Base-by-base conservation (phyloP, 2,329 filamentous ascomycete species). In the Colletotrichum coccodes region DNA sequence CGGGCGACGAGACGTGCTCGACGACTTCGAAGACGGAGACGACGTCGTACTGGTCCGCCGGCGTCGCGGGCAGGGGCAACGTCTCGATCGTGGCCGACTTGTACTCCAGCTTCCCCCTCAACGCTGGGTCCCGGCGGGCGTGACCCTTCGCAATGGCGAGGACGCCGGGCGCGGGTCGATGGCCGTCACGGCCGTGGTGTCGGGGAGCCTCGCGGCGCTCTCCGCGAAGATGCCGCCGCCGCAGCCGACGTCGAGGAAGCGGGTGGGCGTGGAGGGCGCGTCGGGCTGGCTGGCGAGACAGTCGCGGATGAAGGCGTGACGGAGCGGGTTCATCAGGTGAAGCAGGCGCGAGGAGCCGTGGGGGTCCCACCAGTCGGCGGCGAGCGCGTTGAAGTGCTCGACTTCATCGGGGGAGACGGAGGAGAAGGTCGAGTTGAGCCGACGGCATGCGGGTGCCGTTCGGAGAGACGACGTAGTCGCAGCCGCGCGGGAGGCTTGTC, bases 161-260 rank as follows among this genome's bases (percentile, higher is more conserved):
- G 32, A 96, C 92, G 49, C 89, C 89, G 1, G 90, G 86, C 14
- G 91, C 0, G 94, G 93, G 79, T 97, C 94, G 72, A 97, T 91
- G 53, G 91, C 94, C 0, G 90, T 91, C 3, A 96, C 93, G 58
- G 83, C 86, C 3, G 78, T 76, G 0, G 92, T 93, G 47, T 82
- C 84, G 0, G 87, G 81, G 38, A 95, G 81, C 6, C 94, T 87
- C 1, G 94, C 93, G 0, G 93, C 92, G 21, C 89, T 92, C 80
- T 98, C 96, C 66, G 95, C 94, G 78, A 98, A 98, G 79, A 98
- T 98, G 70, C 96, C 96, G 26, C 95, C 96, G 70, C 96, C 96
- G 80, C 96, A 98, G 73, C 96, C 96, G 67, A 99, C 89, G 79
- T 99, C 96, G 60, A 99, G 91, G 79, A 94, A 97, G 38, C 86